These are phyloP conservation scores for Umbelopsis sp. DNA, from an alignment of 192 early-diverging fungal species.

Conservation along the genomic window DNA sequence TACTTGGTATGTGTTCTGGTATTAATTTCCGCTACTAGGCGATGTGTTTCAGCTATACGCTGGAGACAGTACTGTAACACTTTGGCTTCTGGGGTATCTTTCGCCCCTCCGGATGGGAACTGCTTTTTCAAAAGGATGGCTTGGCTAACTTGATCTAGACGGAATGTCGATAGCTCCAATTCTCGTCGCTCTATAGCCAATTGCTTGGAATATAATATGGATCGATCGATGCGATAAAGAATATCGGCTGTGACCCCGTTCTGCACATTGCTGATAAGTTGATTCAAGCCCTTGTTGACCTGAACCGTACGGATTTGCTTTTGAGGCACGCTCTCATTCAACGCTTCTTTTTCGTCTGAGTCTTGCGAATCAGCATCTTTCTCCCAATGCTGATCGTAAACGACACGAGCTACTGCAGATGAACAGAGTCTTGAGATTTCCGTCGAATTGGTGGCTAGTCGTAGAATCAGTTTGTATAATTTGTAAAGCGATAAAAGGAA, in stretches of 20 bases:
- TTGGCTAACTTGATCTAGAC: conserved; percentile 47
- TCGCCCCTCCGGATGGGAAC: conserved; percentile 42
- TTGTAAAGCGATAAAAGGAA: conserved; percentile 55
- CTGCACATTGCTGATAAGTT: conserved; percentile 6
- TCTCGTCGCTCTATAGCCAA: conserved; percentile 47
- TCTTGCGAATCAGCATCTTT: not conserved
- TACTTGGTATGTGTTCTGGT: conserved; percentile 60
- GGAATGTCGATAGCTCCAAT: conserved; percentile 38
- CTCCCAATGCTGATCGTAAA: conserved; percentile 11
- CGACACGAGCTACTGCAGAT: conserved; percentile 11
- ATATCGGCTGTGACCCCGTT: conserved; percentile 8
- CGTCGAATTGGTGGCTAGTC: conserved; percentile 57
- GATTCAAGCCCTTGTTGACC: not conserved
- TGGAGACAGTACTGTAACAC: conserved; percentile 53
- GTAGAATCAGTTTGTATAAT: conserved; percentile 52
- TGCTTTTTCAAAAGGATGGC: conserved; percentile 58
- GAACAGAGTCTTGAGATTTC: conserved; percentile 60
- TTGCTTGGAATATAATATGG: conserved; percentile 52
- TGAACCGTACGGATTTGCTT: not conserved
- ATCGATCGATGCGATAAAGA: conserved; percentile 38
- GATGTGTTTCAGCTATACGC: conserved; percentile 52
- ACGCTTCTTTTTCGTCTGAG: not conserved
- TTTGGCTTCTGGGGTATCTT: conserved; percentile 48
- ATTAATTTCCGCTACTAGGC: conserved; percentile 60
- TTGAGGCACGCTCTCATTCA: not conserved